A percentile compares a stretch with the other conserved stretches of the same genome.
Evolutionary conservation across 2,329 filamentous ascomycete genomes (phyloP).

Genomic region (Botryosphaeria agaves): DNA sequence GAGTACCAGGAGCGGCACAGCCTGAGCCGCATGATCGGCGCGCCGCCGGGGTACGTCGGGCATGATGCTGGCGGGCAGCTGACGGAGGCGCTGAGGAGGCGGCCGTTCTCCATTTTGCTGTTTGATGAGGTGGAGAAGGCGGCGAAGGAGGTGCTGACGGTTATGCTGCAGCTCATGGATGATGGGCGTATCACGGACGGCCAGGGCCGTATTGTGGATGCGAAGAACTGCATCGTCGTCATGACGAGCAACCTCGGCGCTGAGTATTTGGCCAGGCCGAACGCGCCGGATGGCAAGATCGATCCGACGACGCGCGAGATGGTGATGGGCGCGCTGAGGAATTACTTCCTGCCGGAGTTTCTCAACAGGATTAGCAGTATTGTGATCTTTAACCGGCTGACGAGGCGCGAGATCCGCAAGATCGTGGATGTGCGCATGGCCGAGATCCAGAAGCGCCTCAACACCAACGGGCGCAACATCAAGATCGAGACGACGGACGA

Average conservation of each 20-base stretch:
- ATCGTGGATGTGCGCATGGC: slow-evolving; percentile 80
- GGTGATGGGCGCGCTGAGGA: slow-evolving; percentile 77
- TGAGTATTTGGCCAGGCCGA: slow-evolving; percentile 73
- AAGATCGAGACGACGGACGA: slow-evolving; percentile 65
- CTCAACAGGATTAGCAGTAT: slow-evolving; percentile 92
- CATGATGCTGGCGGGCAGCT: slow-evolving; percentile 93
- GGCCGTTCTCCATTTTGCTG: slow-evolving; percentile 91
- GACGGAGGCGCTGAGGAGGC: slow-evolving; percentile 82
- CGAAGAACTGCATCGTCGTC: slow-evolving; percentile 96
- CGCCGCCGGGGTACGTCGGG: slow-evolving; percentile 90
- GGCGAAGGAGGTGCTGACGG: slow-evolving; percentile 91
- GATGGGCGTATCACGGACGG: slow-evolving; percentile 97
- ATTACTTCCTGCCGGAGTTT: slow-evolving; percentile 97
- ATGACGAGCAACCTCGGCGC: slow-evolving; percentile 98
- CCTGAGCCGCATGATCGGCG: slow-evolving; percentile 92
- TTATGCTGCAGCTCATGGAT: slow-evolving; percentile 98
- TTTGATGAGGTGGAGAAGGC: slow-evolving; percentile 99
- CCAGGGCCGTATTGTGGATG: slow-evolving; percentile 86
- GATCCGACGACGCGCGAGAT: slow-evolving; percentile 73
- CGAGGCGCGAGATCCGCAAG: slow-evolving; percentile 73
- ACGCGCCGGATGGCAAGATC: slow-evolving; percentile 64
- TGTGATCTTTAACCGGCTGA: slow-evolving; percentile 97
- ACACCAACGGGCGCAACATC: slow-evolving; percentile 70
- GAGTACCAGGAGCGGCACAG: slow-evolving; percentile 97
- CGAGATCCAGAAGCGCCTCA: slow-evolving; percentile 87